phyloP scores from a whole-genome alignment of 345 rosid genomes.

The Eucalyptus sp. region DNA sequence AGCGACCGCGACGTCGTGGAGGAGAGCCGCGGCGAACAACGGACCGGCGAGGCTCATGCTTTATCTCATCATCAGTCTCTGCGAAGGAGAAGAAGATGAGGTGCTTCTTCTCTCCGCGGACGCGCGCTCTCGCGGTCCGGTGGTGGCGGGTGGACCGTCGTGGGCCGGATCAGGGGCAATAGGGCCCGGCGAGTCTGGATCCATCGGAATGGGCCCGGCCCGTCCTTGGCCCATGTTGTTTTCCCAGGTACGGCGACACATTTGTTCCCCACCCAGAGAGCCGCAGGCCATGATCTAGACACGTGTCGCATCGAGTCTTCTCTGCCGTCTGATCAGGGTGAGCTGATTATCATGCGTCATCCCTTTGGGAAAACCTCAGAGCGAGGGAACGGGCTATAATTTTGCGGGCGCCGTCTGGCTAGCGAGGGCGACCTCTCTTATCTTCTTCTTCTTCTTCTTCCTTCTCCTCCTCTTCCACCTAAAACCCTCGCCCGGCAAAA shows the following conservation, averaged over 20 bases:
- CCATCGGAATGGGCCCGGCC: neutral
- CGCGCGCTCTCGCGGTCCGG: neutral
- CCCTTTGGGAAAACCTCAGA: neutral
- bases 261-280: neutral
- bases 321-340: neutral
- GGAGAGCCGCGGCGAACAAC: neutral
- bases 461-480: neutral
- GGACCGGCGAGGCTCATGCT: neutral
- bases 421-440: neutral
- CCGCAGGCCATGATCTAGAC: neutral
- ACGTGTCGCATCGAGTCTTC: neutral
- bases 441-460: neutral
- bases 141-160: neutral
- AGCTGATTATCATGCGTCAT: neutral
- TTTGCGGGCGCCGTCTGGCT: neutral
- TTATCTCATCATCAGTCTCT: neutral
- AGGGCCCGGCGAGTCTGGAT: neutral
- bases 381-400: neutral
- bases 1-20: neutral
- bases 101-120: neutral
- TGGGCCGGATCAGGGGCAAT: neutral
- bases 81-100: neutral
- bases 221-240: neutral
- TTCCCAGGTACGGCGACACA: neutral
- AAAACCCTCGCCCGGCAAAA: neutral